phyloP scores from a whole-genome alignment of 108 stramenopile genomes.

The Nitzschia palea region DNA sequence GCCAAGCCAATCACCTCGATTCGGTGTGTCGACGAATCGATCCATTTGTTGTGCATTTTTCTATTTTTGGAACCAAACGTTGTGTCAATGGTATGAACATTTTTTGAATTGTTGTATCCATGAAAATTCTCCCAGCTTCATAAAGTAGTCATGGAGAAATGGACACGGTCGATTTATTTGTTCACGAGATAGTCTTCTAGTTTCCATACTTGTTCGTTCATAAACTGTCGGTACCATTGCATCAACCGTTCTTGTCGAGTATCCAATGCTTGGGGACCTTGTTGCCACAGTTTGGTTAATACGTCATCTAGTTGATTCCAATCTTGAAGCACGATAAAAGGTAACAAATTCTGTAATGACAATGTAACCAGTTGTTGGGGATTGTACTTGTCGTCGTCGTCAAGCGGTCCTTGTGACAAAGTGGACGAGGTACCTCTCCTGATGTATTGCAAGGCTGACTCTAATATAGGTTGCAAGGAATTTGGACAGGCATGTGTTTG shows the following conservation, averaged over 20 bases:
- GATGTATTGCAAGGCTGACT: neutral
- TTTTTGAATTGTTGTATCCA: too few species aligned
- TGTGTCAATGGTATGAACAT: too few species aligned
- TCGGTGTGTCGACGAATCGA: too few species aligned
- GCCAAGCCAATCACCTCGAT: too few species aligned
- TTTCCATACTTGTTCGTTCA: conserved; percentile 6
- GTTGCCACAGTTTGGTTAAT: conserved; percentile 11
- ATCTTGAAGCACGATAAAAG: conserved; percentile 33
- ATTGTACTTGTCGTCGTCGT: neutral
- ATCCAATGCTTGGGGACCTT: conserved; percentile 38
- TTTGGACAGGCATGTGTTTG: conserved; percentile 21
- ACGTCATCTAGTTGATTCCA: conserved; percentile 32
- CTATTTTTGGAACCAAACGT: too few species aligned
- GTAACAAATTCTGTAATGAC: conserved; percentile 1
- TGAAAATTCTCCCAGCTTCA: too few species aligned
- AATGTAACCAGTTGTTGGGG: too few species aligned
- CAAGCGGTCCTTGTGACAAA: neutral
- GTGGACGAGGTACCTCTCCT: neutral
- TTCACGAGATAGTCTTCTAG: conserved; percentile 1
- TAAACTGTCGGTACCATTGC: conserved; percentile 33
- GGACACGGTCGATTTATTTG: too few species aligned
- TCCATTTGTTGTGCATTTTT: too few species aligned
- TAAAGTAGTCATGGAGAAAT: too few species aligned
- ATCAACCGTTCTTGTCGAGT: conserved; percentile 27
- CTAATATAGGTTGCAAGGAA: conserved; percentile 28